Percentiles rank a stretch among this genome's conserved stretches.
Evolutionary conservation across 345 rosid species (phyloP).

Genomic region (Brassica napus): DNA sequence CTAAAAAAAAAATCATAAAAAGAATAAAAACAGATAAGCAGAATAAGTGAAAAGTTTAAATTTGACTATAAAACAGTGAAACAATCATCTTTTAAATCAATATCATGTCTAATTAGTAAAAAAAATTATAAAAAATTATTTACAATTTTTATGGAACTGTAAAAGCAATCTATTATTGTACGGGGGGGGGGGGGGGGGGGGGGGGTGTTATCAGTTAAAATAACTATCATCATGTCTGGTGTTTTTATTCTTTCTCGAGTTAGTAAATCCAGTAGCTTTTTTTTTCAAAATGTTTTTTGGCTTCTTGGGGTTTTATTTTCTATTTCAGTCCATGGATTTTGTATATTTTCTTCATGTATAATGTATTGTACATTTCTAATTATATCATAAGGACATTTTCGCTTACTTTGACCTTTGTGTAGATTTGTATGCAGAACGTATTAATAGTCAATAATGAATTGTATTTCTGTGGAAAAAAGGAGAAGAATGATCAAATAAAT

Average conservation of each 20-base stretch:
- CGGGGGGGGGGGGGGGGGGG: background rate
- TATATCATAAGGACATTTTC: background rate
- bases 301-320: too few relatives aligned
- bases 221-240: slow-evolving; percentile 7
- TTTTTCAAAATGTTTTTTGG: background rate
- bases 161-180: background rate
- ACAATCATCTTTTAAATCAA: background rate
- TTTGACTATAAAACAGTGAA: background rate
- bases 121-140: background rate
- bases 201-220: background rate
- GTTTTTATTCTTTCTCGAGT: background rate
- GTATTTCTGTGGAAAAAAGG: background rate
- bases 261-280: background rate
- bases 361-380: background rate
- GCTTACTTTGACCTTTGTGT: background rate
- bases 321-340: too few relatives aligned
- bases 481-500: slow-evolving; percentile 20
- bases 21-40: background rate
- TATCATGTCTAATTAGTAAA: background rate
- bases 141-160: background rate
- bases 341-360: background rate
- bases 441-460: background rate
- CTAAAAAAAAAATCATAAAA: background rate
- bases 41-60: background rate
- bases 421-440: background rate